Conservation (phyloP, 164 flowering plant genomes). For the Sextonia rubra region DNA sequence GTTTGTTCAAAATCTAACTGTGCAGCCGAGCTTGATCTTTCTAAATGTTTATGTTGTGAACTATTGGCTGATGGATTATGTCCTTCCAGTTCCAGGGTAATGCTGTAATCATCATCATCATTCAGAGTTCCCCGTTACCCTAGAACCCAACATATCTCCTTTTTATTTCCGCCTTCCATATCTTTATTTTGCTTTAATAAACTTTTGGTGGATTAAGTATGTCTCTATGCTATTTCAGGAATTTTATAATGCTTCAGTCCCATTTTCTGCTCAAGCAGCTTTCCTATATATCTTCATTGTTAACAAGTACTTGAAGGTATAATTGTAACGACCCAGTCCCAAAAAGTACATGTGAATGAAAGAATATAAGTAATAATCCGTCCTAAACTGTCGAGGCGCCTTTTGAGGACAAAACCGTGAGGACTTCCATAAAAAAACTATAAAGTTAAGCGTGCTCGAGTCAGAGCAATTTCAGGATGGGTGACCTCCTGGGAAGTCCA, state of each 20-base stretch:
- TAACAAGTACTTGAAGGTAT: constrained; percentile 91
- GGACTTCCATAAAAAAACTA: no score
- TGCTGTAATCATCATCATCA: not conserved
- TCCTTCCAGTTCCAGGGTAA: not conserved
- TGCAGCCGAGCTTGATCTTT: constrained; percentile 44
- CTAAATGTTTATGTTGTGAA: not conserved
- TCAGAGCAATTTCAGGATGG: no score
- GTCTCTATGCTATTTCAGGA: constrained; percentile 30
- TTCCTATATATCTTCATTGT: constrained; percentile 81
- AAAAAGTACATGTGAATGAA: no score
- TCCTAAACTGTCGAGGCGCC: no score
- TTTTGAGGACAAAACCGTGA: no score
- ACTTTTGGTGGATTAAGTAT: not conserved
- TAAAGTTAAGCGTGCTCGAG: no score
- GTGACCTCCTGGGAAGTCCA: no score
- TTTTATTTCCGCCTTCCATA: not conserved
- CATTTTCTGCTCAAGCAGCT: constrained; percentile 72
- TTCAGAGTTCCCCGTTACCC: no score
- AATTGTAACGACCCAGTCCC: no score
- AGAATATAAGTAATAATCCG: no score
- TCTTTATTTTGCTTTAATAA: not conserved
- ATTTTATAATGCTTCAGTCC: constrained; percentile 70
- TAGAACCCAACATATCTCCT: no score
- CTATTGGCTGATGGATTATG: not conserved
- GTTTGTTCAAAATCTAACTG: constrained; percentile 80